A percentile compares a stretch with the other conserved stretches of the same genome.
phyloP scores from a whole-genome alignment of 1,284 basidiomycete species.

The Tilletiopsis washingtonensis region DNA sequence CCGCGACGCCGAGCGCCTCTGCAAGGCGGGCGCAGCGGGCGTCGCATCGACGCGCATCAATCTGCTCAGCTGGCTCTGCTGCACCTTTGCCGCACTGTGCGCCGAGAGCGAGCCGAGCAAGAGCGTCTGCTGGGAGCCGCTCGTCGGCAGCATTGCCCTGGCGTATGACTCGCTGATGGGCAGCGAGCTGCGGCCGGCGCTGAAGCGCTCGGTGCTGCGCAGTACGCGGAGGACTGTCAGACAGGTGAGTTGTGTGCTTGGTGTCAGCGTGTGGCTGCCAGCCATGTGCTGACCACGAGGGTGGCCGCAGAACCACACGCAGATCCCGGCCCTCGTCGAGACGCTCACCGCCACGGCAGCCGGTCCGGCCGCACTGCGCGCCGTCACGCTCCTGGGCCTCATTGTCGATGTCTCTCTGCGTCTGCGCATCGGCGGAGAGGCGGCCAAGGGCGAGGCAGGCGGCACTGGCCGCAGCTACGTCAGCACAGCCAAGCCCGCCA shows the following conservation, averaged over 20 bases:
- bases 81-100: conserved; percentile 55
- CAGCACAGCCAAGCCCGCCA: conserved; percentile 11
- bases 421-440: conserved; percentile 26
- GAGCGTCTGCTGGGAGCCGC: conserved; percentile 10
- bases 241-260: conserved; percentile 6
- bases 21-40: conserved; percentile 16
- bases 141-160: conserved; percentile 23
- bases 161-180: conserved; percentile 22
- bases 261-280: neutral
- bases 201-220: conserved; percentile 2
- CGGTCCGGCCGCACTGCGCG: conserved; percentile 15
- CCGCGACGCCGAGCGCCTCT: conserved; percentile 54
- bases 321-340: conserved; percentile 21
- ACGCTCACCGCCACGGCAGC: conserved; percentile 16
- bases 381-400: conserved; percentile 25
- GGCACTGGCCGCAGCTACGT: conserved; percentile 24
- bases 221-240: conserved; percentile 17
- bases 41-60: conserved; percentile 56
- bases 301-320: conserved; percentile 6
- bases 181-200: conserved; percentile 6
- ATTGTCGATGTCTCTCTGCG: conserved; percentile 22
- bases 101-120: conserved; percentile 46
- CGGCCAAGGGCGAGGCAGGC: conserved; percentile 19
- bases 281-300: neutral
- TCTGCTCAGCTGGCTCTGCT: conserved; percentile 66